phyloP scores from a whole-genome alignment of 306 rosid species.

The Fagus sylvatica region DNA sequence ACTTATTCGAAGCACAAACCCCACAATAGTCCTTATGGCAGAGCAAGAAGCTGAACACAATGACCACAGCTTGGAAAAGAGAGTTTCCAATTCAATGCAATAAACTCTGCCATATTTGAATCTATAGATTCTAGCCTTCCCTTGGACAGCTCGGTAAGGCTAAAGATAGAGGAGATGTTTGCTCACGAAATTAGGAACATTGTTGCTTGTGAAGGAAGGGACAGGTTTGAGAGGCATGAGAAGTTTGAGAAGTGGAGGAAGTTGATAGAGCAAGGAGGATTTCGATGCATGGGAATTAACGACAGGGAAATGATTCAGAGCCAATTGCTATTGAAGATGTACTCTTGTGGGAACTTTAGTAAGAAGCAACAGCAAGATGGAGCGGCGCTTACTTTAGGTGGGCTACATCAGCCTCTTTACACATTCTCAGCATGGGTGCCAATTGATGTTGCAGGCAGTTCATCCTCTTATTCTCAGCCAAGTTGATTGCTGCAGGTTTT shows the following conservation, averaged over 20 bases:
- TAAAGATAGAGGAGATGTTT: constrained; percentile 75
- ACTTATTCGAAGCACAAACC: constrained; percentile 84
- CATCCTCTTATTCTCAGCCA: constrained; percentile 69
- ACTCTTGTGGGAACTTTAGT: constrained; percentile 44
- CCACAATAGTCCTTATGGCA: constrained; percentile 55
- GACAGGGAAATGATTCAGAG: constrained; percentile 75
- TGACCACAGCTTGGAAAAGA: constrained; percentile 50
- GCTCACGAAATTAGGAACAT: constrained; percentile 80
- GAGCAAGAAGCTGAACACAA: constrained; percentile 93
- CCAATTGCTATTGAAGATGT: constrained; percentile 78
- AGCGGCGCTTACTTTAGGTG: constrained; percentile 54
- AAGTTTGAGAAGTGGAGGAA: constrained; percentile 74
- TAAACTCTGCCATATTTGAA: constrained; percentile 80
- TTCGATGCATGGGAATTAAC: constrained; percentile 42
- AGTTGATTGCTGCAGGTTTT: constrained; percentile 27
- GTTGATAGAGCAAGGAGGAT: constrained; percentile 80
- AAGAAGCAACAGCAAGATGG: constrained; percentile 54
- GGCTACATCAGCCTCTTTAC: constrained; percentile 52
- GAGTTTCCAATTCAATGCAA: constrained; percentile 68
- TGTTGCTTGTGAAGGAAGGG: constrained; percentile 84
- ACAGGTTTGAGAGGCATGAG: constrained; percentile 83
- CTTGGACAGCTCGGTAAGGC: constrained; percentile 56
- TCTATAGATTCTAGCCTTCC: constrained; percentile 59
- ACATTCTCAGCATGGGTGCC: constrained; percentile 87
- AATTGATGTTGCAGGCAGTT: constrained; percentile 56